Percentiles rank a stretch among this genome's conserved stretches.
Conservation (phyloP, 495 filamentous ascomycete genomes). For the Neurospora sp. region DNA sequence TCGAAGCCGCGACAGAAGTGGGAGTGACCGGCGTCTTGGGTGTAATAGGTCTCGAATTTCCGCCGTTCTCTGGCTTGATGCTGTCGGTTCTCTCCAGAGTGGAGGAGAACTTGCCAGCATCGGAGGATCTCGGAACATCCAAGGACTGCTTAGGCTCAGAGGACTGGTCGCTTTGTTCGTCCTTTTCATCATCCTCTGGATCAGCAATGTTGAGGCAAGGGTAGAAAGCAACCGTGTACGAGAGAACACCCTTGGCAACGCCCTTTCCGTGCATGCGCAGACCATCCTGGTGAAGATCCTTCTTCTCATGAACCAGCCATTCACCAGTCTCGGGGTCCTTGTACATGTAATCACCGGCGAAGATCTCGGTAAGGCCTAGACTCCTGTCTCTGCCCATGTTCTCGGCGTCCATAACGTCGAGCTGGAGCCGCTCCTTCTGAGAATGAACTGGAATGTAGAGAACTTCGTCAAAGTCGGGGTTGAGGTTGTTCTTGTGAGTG, state of each 20-base stretch:
- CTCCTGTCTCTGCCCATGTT: slow-evolving; percentile 77
- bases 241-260: slow-evolving; percentile 65
- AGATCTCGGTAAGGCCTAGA: slow-evolving; percentile 68
- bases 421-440: slow-evolving; percentile 65
- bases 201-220: slow-evolving; percentile 80
- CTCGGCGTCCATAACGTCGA: slow-evolving; percentile 97
- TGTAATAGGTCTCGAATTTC: slow-evolving; percentile 15
- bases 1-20: slow-evolving; percentile 25
- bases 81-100: slow-evolving; percentile 23
- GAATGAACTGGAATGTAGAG: slow-evolving; percentile 90
- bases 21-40: slow-evolving; percentile 28
- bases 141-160: slow-evolving; percentile 22
- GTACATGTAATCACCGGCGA: slow-evolving; percentile 65
- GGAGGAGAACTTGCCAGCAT: slow-evolving; percentile 29
- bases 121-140: slow-evolving; percentile 28
- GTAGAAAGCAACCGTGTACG: slow-evolving; percentile 83
- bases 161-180: slow-evolving; percentile 26
- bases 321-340: slow-evolving; percentile 65
- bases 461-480: slow-evolving; percentile 93
- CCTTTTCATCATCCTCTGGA: slow-evolving; percentile 79
- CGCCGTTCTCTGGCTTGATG: slow-evolving; percentile 10
- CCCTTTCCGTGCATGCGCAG: slow-evolving; percentile 60
- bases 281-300: slow-evolving; percentile 45
- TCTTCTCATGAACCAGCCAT: slow-evolving; percentile 72
- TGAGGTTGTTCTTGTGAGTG: slow-evolving; percentile 90